Conservation (phyloP, 805 yeast species). For the Cyberlindnera sargentensis region DNA sequence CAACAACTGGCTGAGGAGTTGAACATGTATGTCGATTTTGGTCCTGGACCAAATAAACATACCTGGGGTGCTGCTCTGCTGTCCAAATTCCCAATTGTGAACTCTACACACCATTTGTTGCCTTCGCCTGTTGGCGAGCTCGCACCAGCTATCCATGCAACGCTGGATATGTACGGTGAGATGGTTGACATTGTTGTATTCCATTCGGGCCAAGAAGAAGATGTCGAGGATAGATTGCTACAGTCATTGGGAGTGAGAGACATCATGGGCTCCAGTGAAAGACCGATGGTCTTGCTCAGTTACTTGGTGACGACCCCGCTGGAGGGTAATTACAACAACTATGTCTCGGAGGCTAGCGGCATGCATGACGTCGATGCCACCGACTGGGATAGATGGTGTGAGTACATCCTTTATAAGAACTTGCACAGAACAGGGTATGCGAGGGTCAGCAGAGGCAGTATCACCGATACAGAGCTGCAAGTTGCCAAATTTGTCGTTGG, state of each 20-base stretch:
- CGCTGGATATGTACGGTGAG: slow-evolving; percentile 84
- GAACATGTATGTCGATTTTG: slow-evolving; percentile 92
- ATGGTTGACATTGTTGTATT: slow-evolving; percentile 88
- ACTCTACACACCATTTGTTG: slow-evolving; percentile 82
- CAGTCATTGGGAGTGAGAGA: slow-evolving; percentile 73
- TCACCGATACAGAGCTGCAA: slow-evolving; percentile 96
- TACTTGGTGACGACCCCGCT: slow-evolving; percentile 85
- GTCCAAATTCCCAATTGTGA: slow-evolving; percentile 89
- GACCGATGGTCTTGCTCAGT: slow-evolving; percentile 83
- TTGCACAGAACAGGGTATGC: slow-evolving; percentile 89
- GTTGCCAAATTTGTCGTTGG: slow-evolving; percentile 69
- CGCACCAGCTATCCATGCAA: slow-evolving; percentile 97
- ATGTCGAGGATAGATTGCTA: slow-evolving; percentile 82
- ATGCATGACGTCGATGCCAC: slow-evolving; percentile 91
- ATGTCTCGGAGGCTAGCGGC: slow-evolving; percentile 75
- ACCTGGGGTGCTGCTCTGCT: slow-evolving; percentile 96
- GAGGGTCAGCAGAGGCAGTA: slow-evolving; percentile 84
- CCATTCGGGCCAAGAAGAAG: slow-evolving; percentile 98
- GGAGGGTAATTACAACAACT: slow-evolving; percentile 86
- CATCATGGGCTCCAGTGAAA: slow-evolving; percentile 72
- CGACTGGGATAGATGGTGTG: slow-evolving; percentile 98
- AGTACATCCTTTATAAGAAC: slow-evolving; percentile 84
- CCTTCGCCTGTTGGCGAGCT: slow-evolving; percentile 98
- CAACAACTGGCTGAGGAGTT: slow-evolving; percentile 87
- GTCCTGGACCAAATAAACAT: slow-evolving; percentile 97